A percentile compares a stretch with the other conserved stretches of the same genome.
phyloP scores from a whole-genome alignment of 352 stramenopile genomes.

The Thraustotheca clavata region DNA sequence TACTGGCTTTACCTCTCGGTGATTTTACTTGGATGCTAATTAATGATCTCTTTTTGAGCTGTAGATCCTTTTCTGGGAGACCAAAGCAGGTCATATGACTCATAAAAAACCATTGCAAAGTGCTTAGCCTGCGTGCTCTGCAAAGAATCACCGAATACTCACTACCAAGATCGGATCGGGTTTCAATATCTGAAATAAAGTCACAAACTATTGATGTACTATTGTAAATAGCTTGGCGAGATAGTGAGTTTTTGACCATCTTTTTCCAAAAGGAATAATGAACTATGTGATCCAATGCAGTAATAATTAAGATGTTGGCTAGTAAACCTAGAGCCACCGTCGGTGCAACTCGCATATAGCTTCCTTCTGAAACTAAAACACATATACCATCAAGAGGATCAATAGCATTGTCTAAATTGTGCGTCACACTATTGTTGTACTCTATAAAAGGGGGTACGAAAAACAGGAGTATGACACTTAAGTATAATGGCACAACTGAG shows the following conservation, averaged over 20 bases:
- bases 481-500: neutral
- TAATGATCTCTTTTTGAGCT: neutral
- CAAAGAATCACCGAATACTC: too few species aligned
- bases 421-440: neutral
- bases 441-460: neutral
- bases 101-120: constrained; percentile 16
- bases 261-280: neutral
- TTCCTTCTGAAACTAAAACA: neutral
- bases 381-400: neutral
- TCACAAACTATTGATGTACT: constrained; percentile 1
- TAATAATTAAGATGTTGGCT: neutral
- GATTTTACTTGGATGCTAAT: neutral
- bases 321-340: neutral
- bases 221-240: constrained; percentile 2
- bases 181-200: neutral
- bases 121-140: constrained; percentile 3
- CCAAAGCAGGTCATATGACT: constrained; percentile 15
- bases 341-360: neutral
- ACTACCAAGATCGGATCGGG: too few species aligned
- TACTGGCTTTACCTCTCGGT: too few species aligned
- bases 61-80: neutral
- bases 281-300: neutral
- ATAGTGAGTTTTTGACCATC: neutral
- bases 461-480: neutral
- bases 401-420: neutral